Conservation (phyloP, 768 basidiomycete genomes). For the Leucocoprinus leucothites region DNA sequence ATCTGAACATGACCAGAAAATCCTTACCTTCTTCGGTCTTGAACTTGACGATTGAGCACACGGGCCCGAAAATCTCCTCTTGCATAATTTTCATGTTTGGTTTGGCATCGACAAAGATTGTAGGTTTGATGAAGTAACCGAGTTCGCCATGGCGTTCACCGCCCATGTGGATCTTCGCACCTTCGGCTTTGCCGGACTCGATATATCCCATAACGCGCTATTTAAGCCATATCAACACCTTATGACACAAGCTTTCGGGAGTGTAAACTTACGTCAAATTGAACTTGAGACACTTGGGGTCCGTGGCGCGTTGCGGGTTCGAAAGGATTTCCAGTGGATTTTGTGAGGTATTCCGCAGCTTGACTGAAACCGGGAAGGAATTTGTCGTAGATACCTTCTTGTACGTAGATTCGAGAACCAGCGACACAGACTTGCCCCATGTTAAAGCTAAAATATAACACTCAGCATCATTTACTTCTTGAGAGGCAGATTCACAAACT, state of each 20-base stretch:
- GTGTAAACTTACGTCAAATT: conserved; percentile 47
- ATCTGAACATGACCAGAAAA: background rate
- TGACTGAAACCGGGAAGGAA: conserved; percentile 59
- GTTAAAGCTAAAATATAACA: conserved; percentile 19
- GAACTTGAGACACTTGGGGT: conserved; percentile 67
- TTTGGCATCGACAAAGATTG: conserved; percentile 66
- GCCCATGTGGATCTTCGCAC: conserved; percentile 64
- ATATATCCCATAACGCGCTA: conserved; percentile 81
- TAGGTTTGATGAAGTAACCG: conserved; percentile 70
- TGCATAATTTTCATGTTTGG: conserved; percentile 72
- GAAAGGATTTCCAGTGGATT: conserved; percentile 65
- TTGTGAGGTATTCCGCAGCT: conserved; percentile 43
- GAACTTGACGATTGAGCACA: conserved; percentile 75
- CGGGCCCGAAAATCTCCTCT: conserved; percentile 82
- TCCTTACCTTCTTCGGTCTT: conserved; percentile 46
- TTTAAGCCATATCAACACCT: background rate
- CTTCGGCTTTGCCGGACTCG: conserved; percentile 65
- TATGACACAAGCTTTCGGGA: no score
- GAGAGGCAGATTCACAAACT: conserved; percentile 18
- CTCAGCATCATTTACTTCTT: background rate
- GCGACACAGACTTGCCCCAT: conserved; percentile 74
- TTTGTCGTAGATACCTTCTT: conserved; percentile 74
- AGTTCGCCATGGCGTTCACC: conserved; percentile 51
- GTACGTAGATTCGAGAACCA: conserved; percentile 81
- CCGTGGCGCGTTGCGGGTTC: conserved; percentile 53